Evolutionary conservation across 2,329 filamentous ascomycete species (phyloP), one percentile per base, ranked within the genome.

Genomic region (Onygenales sp.): DNA sequence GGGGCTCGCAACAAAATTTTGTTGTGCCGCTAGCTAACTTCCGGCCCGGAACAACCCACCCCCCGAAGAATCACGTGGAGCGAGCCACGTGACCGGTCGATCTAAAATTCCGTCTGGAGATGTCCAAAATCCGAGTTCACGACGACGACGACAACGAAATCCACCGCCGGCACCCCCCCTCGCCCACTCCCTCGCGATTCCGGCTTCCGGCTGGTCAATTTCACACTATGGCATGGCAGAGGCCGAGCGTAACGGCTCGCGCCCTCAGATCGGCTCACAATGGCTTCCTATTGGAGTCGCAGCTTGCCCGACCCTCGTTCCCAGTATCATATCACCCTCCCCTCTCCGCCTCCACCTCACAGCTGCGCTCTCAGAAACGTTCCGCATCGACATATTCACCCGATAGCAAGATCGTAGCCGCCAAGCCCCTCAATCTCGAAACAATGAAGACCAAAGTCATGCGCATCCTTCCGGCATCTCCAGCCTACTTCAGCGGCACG

Each of bases 401-500:
- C 44, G 43, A 17, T 31, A 49, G 11, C 33, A 52, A 43, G 10
- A 51, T 58, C 37, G 49, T 57, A 37, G 65, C 68, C 34, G 65
- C 67, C 32, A 63, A 66, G 13, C 61, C 67, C 52, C 66, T 70
- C 52, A 58, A 74, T 55, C 65, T 68, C 53, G 37, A 33, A 17
- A 49, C 54, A 14, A 53, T 59, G 36, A 55, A 21, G 43, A 58
- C 71, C 32, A 59, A 63, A 31, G 78, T 82, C 59, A 84, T 87
- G 51, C 88, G 93, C 59, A 76, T 94, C 21, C 75, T 96, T 37
- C 93, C 93, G 17, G 79, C 80, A 31, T 95, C 91, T 37, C 85
- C 88, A 2, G 93, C 92, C n/a, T 98, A 98, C 74, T 98, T 97
- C 75, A 91, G 89, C 51, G 86, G 86, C 51, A 85, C 85, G 56